phyloP scores from a whole-genome alignment of 345 rosid genomes.

The Geranium brycei region DNA sequence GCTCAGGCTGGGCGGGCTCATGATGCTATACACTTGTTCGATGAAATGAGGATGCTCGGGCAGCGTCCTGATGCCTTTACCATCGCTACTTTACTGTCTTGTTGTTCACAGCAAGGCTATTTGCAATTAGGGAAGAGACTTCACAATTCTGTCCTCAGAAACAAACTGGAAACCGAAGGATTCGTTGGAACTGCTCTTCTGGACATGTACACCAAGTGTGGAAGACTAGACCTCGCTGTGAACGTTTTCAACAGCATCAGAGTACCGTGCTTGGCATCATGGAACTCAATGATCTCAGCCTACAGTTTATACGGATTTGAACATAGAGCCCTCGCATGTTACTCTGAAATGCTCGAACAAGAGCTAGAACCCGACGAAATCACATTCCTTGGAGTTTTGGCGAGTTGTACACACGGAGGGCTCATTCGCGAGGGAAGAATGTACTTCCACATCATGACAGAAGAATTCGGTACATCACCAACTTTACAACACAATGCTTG shows the following conservation, averaged over 20 bases:
- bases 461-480: slow-evolving; percentile 40
- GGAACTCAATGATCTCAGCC: slow-evolving; percentile 73
- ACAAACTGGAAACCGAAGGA: slow-evolving; percentile 36
- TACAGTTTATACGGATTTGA: slow-evolving; percentile 55
- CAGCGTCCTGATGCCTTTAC: slow-evolving; percentile 47
- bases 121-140: slow-evolving; percentile 49
- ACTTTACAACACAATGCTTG: slow-evolving; percentile 62
- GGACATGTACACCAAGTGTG: slow-evolving; percentile 77
- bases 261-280: slow-evolving; percentile 48
- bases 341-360: slow-evolving; percentile 30
- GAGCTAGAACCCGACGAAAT: slow-evolving; percentile 55
- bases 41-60: slow-evolving; percentile 44
- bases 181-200: slow-evolving; percentile 69
- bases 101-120: slow-evolving; percentile 58
- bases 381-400: slow-evolving; percentile 63
- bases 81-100: slow-evolving; percentile 48
- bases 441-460: slow-evolving; percentile 40
- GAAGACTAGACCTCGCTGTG: slow-evolving; percentile 41
- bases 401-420: slow-evolving; percentile 65
- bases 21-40: slow-evolving; percentile 38
- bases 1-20: slow-evolving; percentile 50
- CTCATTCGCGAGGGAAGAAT: slow-evolving; percentile 50
- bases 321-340: slow-evolving; percentile 37
- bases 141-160: slow-evolving; percentile 44
- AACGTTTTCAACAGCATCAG: slow-evolving; percentile 38